Evolutionary conservation across 2,329 filamentous ascomycete genomes (phyloP), one percentile per base, ranked within the genome.

Genomic region (Penicillium sp.): DNA sequence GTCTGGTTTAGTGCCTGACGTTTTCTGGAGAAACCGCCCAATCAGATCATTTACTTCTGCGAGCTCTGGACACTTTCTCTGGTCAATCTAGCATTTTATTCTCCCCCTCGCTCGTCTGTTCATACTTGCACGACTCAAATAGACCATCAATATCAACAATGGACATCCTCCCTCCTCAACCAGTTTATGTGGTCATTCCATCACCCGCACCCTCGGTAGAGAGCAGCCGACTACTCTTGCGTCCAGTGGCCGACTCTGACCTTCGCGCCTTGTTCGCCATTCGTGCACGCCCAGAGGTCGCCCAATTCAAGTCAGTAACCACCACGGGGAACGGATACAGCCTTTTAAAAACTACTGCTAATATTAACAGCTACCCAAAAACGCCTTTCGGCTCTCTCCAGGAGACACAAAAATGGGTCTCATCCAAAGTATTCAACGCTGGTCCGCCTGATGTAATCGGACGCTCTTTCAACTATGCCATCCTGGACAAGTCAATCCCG

Each of bases 351-450:
- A 11, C 7, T 29, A 32, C 8, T 28, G 15, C 36, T 49, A 18
- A 49, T 20, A 16, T 2, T 4, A 4, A 7, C 10, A 59, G 57
- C 31, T 13, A 53, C 20, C 57, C 57, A 0, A 55, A 51, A 39
- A 43, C 26, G 8, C 56, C 56, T 4, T 48, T 48, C 30, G 34
- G 50, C 25, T 51, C 56, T 1, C 36, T 57, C 8, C 36, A 49
- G 26, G 43, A 58, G 35, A 56, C 56, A 1, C 41, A 45, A 7
- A 41, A 50, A 47, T 59, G 56, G 57, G 43, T 58, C 29, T 17
- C 45, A 3, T 46, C 41, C 2, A 59, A 59, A 15, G 33, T 39
- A 3, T 59, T 56, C 19, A 33, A 33, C 6, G 23, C 26, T 9
- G 55, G 53, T 4, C 52, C 50, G 1, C 29, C 35, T 2, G 43